Percentiles rank a stretch among this genome's conserved stretches.
Evolutionary conservation across 768 basidiomycete genomes (phyloP).

Genomic region (Candolleomyces aberdarensis): DNA sequence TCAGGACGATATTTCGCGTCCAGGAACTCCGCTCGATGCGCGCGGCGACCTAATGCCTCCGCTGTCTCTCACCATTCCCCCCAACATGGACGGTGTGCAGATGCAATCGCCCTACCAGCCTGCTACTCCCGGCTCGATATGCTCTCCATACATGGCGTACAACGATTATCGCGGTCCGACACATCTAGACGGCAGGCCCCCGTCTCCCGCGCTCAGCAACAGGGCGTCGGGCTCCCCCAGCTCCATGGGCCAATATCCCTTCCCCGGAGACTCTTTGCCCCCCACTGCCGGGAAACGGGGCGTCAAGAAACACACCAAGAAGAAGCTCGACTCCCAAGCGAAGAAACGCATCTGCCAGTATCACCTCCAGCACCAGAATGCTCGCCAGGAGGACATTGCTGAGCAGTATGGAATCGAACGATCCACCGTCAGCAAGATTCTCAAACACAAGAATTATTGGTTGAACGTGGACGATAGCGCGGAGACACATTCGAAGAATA

Average conservation of each 20-base stretch:
- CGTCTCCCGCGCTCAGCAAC: constrained; percentile 62
- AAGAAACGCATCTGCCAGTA: constrained; percentile 74
- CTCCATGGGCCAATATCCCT: constrained; percentile 16
- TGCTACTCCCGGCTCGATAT: constrained; percentile 41
- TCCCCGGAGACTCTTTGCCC: background rate
- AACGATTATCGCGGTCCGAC: constrained; percentile 28
- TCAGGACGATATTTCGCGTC: background rate
- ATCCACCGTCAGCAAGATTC: constrained; percentile 91
- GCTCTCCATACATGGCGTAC: constrained; percentile 44
- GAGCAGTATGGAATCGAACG: constrained; percentile 75
- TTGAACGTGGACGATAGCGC: constrained; percentile 59
- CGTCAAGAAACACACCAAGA: constrained; percentile 56
- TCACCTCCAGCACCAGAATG: constrained; percentile 58
- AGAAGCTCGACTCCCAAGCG: constrained; percentile 71
- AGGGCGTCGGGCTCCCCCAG: constrained; percentile 49
- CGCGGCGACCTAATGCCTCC: background rate
- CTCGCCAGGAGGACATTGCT: constrained; percentile 85
- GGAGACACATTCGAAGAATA: constrained; percentile 62
- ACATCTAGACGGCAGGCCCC: constrained; percentile 41
- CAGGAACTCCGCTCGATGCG: background rate
- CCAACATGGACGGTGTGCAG: constrained; percentile 9
- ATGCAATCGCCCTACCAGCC: constrained; percentile 42
- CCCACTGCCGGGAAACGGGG: constrained; percentile 23
- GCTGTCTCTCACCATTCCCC: constrained; percentile 2
- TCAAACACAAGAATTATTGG: constrained; percentile 85